Evolutionary conservation across 176 grass and related monocot genomes (phyloP).

Genomic region (Secale cereale): DNA sequence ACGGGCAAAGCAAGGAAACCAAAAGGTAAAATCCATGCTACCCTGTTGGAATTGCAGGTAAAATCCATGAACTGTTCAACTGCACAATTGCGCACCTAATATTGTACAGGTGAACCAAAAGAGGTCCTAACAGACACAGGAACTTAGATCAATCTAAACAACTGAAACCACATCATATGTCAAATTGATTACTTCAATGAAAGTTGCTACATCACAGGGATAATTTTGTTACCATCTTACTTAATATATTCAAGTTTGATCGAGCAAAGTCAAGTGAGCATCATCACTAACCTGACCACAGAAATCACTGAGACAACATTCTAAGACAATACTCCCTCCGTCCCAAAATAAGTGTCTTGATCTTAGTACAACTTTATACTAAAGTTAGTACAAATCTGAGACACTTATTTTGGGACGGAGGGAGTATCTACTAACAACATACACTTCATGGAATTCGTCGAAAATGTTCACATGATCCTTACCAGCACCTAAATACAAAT

Average conservation of each 20-base stretch:
- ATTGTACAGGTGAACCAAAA: background rate
- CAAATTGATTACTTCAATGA: constrained; percentile 1
- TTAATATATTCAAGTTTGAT: background rate
- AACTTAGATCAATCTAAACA: background rate
- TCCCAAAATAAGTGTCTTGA: too few relatives aligned
- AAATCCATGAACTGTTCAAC: background rate
- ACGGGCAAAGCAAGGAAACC: background rate
- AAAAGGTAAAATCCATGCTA: background rate
- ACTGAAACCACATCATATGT: background rate
- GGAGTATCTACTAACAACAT: background rate
- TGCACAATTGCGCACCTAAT: background rate
- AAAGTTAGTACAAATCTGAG: too few relatives aligned
- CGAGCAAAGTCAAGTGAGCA: background rate
- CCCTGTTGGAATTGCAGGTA: background rate
- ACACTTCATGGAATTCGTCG: background rate
- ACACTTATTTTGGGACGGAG: too few relatives aligned
- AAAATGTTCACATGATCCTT: background rate
- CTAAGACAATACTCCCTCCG: too few relatives aligned
- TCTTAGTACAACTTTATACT: too few relatives aligned
- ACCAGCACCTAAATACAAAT: background rate
- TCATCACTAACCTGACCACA: constrained; percentile 1
- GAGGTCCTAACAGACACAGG: background rate
- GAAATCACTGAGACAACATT: background rate
- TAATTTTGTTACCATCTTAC: background rate
- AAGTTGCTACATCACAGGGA: background rate